phyloP scores from a whole-genome alignment of 192 early-diverging fungal species.

The Dimargaris cristalligena region DNA sequence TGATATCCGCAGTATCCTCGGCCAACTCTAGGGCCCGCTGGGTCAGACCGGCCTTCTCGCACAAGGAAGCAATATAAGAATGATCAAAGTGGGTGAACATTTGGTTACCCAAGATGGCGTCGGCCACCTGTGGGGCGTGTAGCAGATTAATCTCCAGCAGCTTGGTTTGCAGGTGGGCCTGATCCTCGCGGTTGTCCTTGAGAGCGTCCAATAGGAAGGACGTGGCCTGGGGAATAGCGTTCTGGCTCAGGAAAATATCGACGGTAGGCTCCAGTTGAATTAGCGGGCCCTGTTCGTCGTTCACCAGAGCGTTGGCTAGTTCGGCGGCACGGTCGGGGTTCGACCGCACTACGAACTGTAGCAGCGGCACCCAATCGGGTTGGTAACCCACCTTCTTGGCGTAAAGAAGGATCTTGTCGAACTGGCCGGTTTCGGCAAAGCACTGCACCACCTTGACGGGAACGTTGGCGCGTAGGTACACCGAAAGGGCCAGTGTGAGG shows the following conservation, averaged over 20 bases:
- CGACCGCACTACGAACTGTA: constrained; percentile 78
- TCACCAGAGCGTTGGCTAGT: constrained; percentile 77
- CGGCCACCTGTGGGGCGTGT: constrained; percentile 94
- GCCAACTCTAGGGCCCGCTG: constrained; percentile 95
- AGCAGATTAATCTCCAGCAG: constrained; percentile 95
- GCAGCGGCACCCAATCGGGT: constrained; percentile 79
- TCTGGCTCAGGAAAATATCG: constrained; percentile 80
- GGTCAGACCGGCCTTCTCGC: constrained; percentile 95
- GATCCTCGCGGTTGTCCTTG: constrained; percentile 82
- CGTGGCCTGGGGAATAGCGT: constrained; percentile 92
- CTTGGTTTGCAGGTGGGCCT: constrained; percentile 82
- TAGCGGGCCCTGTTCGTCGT: constrained; percentile 65
- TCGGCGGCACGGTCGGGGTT: constrained; percentile 88
- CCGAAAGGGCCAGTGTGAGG: constrained; percentile 74
- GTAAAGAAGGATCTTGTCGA: constrained; percentile 90
- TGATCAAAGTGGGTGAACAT: constrained; percentile 95
- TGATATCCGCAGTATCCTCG: constrained; percentile 91
- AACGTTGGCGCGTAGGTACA: constrained; percentile 86
- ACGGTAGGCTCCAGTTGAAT: constrained; percentile 79
- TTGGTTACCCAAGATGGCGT: constrained; percentile 91
- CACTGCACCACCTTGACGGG: constrained; percentile 89
- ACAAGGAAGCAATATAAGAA: constrained; percentile 73
- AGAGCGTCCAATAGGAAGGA: constrained; percentile 92
- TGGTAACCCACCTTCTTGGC: constrained; percentile 85
- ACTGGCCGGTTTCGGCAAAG: constrained; percentile 92